Percentiles rank a stretch among this genome's conserved stretches.
phyloP scores from a whole-genome alignment of 1,284 basidiomycete species.

The Naganishia albida region DNA sequence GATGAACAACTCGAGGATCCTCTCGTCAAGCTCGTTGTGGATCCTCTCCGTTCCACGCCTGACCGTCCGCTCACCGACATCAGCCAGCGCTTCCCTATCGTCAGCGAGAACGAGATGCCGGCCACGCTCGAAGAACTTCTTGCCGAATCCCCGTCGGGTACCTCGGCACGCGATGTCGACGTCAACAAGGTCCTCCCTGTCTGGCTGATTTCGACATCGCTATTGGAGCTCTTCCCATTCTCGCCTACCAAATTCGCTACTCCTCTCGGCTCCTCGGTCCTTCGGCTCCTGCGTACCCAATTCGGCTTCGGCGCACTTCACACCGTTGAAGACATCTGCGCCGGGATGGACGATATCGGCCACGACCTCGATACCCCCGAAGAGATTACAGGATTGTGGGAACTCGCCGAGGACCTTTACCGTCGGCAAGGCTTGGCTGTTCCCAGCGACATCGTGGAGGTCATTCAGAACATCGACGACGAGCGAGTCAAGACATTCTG shows the following conservation, averaged over 20 bases:
- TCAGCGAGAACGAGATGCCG: background rate
- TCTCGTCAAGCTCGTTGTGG: slow-evolving; percentile 17
- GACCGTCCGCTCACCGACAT: slow-evolving; percentile 14
- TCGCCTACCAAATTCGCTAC: slow-evolving; percentile 40
- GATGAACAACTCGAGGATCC: slow-evolving; percentile 10
- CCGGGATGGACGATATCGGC: slow-evolving; percentile 38
- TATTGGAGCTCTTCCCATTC: slow-evolving; percentile 42
- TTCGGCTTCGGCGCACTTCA: slow-evolving; percentile 41
- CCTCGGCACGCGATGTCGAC: background rate
- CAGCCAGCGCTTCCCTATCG: slow-evolving; percentile 5
- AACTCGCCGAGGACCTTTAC: slow-evolving; percentile 27
- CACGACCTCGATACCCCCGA: slow-evolving; percentile 18
- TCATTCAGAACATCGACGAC: slow-evolving; percentile 16
- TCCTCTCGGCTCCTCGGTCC: slow-evolving; percentile 37
- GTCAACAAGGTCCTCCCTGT: slow-evolving; percentile 30
- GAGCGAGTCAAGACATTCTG: slow-evolving; percentile 30
- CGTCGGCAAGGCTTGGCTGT: slow-evolving; percentile 10
- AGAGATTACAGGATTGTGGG: slow-evolving; percentile 33
- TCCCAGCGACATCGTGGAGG: slow-evolving; percentile 23
- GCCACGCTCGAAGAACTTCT: slow-evolving; percentile 23
- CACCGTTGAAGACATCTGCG: slow-evolving; percentile 38
- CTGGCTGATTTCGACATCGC: slow-evolving; percentile 38
- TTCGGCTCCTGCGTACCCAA: slow-evolving; percentile 40
- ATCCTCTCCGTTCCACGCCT: slow-evolving; percentile 4
- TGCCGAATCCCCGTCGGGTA: background rate